phyloP scores from a whole-genome alignment of 805 yeast species.

The Saturnispora dispora region DNA sequence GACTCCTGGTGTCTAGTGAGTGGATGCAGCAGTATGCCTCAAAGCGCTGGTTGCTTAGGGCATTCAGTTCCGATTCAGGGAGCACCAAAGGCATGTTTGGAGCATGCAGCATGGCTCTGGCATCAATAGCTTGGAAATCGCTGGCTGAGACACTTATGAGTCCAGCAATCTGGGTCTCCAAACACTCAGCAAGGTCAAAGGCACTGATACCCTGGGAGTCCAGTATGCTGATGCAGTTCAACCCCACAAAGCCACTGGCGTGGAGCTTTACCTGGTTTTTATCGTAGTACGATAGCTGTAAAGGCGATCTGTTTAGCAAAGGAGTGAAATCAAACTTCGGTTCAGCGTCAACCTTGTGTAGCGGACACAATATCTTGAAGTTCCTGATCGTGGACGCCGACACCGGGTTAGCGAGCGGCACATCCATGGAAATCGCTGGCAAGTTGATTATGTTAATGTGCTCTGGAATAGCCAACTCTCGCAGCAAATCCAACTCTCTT shows the following conservation, averaged over 20 bases:
- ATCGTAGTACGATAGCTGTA: slow-evolving; percentile 31
- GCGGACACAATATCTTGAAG: slow-evolving; percentile 42
- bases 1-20: slow-evolving; percentile 38
- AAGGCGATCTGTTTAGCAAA: slow-evolving; percentile 31
- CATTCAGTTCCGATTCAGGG: slow-evolving; percentile 10
- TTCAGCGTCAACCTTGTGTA: slow-evolving; percentile 31
- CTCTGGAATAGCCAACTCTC: slow-evolving; percentile 8
- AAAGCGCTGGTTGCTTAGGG: slow-evolving; percentile 23
- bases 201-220: slow-evolving; percentile 28
- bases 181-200: slow-evolving; percentile 26
- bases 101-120: background rate
- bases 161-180: slow-evolving; percentile 37
- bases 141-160: slow-evolving; percentile 27
- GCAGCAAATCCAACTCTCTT: slow-evolving; percentile 25
- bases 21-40: slow-evolving; percentile 57
- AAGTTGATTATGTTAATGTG: slow-evolving; percentile 9
- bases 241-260: slow-evolving; percentile 22
- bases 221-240: slow-evolving; percentile 28
- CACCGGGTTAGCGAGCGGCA: slow-evolving; percentile 38
- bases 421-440: slow-evolving; percentile 5
- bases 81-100: slow-evolving; percentile 22
- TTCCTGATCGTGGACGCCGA: slow-evolving; percentile 45
- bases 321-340: slow-evolving; percentile 36
- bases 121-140: slow-evolving; percentile 10
- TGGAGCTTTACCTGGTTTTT: slow-evolving; percentile 5